These are phyloP conservation scores for Helianthus tuberosus DNA, from an alignment of 129 eudicot genomes.

Conservation along the genomic window DNA sequence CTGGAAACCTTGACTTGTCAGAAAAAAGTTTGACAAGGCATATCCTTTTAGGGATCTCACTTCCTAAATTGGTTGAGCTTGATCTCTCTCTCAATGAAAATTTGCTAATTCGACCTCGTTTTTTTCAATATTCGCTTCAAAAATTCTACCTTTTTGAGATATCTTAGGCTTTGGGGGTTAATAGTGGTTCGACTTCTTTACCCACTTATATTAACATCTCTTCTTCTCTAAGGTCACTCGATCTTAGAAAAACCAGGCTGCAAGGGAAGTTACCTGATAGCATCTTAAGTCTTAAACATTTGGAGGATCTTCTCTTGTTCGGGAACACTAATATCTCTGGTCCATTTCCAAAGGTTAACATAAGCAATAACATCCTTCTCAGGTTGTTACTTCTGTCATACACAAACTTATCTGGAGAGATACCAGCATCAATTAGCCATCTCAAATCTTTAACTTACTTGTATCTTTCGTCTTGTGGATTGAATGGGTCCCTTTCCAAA, in stretches of 20 bases:
- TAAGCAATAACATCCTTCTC: conserved; percentile 24
- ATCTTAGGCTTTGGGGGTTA: not conserved
- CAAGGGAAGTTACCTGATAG: conserved; percentile 31
- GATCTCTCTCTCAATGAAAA: not conserved
- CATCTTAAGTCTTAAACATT: conserved; percentile 35
- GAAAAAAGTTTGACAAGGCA: too few relatives aligned
- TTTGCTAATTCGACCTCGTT: conserved; percentile 7
- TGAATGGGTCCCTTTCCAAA: too few relatives aligned
- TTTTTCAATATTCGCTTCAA: conserved; percentile 13
- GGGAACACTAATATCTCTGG: conserved; percentile 14
- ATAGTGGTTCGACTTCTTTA: not conserved
- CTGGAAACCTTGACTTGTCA: too few relatives aligned
- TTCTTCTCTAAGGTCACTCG: conserved; percentile 21
- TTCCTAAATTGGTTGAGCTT: too few relatives aligned
- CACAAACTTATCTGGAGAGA: too few relatives aligned
- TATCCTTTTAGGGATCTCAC: too few relatives aligned
- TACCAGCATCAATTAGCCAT: too few relatives aligned
- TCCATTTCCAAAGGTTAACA: conserved; percentile 18
- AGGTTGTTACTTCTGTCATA: conserved; percentile 3
- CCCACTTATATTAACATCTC: conserved; percentile 20
- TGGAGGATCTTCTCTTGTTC: conserved; percentile 18
- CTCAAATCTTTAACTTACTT: too few relatives aligned
- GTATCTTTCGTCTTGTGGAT: not conserved
- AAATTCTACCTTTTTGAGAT: conserved; percentile 21
- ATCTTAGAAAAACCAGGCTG: conserved; percentile 6